Evolutionary conservation across 768 basidiomycete genomes (phyloP), one percentile per base, ranked within the genome.

Genomic region (Tephrocybe rancida): DNA sequence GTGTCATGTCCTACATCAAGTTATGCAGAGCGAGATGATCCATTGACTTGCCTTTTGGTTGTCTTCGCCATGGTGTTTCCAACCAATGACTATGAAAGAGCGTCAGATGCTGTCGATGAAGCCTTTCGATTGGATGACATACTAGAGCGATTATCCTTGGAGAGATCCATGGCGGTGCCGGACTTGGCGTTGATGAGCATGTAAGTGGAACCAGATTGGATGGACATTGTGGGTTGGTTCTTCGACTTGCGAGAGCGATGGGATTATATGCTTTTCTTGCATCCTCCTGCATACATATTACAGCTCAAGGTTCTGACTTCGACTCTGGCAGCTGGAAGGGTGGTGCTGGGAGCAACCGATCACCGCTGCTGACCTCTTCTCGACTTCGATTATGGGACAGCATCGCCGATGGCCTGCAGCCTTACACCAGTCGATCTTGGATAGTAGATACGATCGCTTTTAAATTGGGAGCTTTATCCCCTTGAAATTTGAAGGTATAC

Each of bases 81-180:
- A 81, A 11, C 81, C 80, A 29, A 73, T 75, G 58, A 81, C 75
- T 77, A 42, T 8, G 8, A 27, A n/a, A n/a, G n/a, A 22, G 6
- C 8, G 38, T 50, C 37, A 47, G 21, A 35, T 39, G 26, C 4
- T 34, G 21, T 27, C 5, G n/a, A 26, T 14, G 48, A 35, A 39
- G 11, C 27, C 39, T 4, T 32, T 8, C 13, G 27, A 19, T 22
- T 2, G 34, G 14, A 43, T 50, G 2, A 65, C 74, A 10, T 59
- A 77, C 75, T 67, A 44, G 74, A 69, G 1, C 45, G 38, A 51
- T 70, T 65, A 51, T 81, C 77, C 10, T 60, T 67, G n/a, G 81
- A 82, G 55, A 81, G 77, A 56, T 82, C 80, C 16, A 79, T 50
- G 18, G 64, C 73, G 13, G 73, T 79, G 16, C 68, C 70, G 8